phyloP scores from a whole-genome alignment of 306 rosid genomes.

The Oxytropis ochrocephala region DNA sequence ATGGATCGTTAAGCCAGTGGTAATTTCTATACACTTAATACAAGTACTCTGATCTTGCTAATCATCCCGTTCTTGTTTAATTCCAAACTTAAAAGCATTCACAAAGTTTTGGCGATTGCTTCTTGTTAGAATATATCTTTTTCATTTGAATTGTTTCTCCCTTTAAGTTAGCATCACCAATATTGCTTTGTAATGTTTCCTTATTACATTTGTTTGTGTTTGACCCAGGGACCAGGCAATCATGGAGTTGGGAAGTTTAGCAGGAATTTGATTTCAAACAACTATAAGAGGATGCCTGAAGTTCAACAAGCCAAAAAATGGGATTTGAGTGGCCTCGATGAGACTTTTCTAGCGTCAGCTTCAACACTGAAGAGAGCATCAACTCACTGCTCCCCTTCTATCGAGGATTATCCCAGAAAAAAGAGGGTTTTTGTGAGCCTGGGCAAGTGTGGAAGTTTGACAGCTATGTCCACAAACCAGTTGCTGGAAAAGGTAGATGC shows the following conservation, averaged over 20 bases:
- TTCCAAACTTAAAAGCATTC: background rate
- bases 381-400: conserved; percentile 27
- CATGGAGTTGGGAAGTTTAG: conserved; percentile 19
- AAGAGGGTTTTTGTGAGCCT: conserved; percentile 38
- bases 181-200: background rate
- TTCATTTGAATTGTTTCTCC: background rate
- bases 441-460: conserved; percentile 25
- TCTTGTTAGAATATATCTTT: background rate
- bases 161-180: background rate
- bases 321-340: conserved; percentile 32
- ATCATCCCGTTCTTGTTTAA: background rate
- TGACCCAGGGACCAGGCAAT: conserved; percentile 32
- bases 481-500: conserved; percentile 66
- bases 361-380: conserved; percentile 48
- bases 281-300: conserved; percentile 14
- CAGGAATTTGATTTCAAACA: conserved; percentile 21
- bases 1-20: conserved; percentile 60
- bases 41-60: background rate
- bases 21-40: conserved; percentile 12
- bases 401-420: conserved; percentile 46
- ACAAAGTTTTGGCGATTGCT: background rate
- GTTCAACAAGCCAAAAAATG: conserved; percentile 22
- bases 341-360: conserved; percentile 33
- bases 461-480: conserved; percentile 16
- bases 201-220: conserved; percentile 19